A percentile compares a stretch with the other conserved stretches of the same genome.
These are phyloP conservation scores for Tricholoma terreum DNA, from an alignment of 768 basidiomycete species.

Conservation along the genomic window DNA sequence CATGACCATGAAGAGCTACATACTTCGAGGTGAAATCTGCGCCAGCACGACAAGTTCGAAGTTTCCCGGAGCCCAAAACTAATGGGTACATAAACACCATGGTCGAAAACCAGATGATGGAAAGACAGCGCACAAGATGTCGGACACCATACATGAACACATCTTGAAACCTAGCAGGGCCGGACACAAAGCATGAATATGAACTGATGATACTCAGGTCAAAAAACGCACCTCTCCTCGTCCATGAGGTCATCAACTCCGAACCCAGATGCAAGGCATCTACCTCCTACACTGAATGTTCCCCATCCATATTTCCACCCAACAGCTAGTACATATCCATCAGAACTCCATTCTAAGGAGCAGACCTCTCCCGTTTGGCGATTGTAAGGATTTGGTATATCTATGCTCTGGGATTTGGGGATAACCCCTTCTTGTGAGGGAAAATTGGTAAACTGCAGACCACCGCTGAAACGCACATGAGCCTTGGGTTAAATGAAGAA, in stretches of 20 bases:
- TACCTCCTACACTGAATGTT: conserved; percentile 84
- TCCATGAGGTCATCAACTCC: conserved; percentile 64
- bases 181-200: conserved; percentile 1
- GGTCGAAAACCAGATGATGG: not conserved
- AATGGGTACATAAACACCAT: conserved; percentile 2
- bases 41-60: conserved; percentile 82
- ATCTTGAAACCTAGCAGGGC: conserved; percentile 61
- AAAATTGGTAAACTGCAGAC: conserved; percentile 63
- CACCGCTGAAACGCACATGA: conserved; percentile 44
- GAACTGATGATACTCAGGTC: not conserved
- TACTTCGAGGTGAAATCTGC: conserved; percentile 49
- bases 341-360: conserved; percentile 87
- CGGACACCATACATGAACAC: conserved; percentile 80
- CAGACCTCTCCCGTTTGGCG: conserved; percentile 59
- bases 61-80: conserved; percentile 96
- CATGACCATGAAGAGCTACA: conserved; percentile 12
- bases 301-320: conserved; percentile 92
- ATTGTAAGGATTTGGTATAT: conserved; percentile 61
- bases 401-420: conserved; percentile 58
- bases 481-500: not conserved
- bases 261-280: conserved; percentile 78
- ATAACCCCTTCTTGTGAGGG: conserved; percentile 58
- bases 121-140: conserved; percentile 55
- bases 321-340: conserved; percentile 92
- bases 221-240: conserved; percentile 40